phyloP scores from a whole-genome alignment of 257 asterid species.

The Ocimum tenuiflorum region DNA sequence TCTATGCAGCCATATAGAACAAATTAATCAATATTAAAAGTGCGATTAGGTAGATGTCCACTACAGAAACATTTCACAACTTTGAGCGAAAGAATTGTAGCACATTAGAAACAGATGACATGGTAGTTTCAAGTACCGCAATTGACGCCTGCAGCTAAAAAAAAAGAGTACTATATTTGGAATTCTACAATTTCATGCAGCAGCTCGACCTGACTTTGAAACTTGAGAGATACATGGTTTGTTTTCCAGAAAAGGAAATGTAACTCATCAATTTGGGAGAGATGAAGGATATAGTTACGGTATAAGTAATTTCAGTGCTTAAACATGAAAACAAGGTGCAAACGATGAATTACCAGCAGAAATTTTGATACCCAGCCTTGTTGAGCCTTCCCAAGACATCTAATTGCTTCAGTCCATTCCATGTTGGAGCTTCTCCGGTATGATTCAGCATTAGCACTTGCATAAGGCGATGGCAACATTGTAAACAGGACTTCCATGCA shows the following conservation, averaged over 20 bases:
- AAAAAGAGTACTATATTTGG: not conserved
- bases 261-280: not conserved
- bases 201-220: not conserved
- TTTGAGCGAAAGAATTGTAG: not conserved
- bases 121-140: not conserved
- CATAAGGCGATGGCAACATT: constrained; percentile 44
- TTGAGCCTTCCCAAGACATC: constrained; percentile 71
- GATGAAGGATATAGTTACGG: not conserved
- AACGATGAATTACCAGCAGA: constrained; percentile 50
- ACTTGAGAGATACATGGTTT: not conserved
- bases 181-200: not conserved
- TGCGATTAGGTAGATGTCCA: not conserved
- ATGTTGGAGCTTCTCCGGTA: constrained; percentile 23
- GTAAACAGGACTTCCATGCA: constrained; percentile 69
- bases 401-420: constrained; percentile 85
- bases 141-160: not conserved
- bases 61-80: not conserved
- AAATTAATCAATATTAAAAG: not conserved
- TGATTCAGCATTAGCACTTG: constrained; percentile 25
- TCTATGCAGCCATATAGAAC: constrained; percentile 33
- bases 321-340: constrained; percentile 7
- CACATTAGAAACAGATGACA: not conserved
- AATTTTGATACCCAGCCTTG: constrained; percentile 63
- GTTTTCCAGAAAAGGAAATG: not conserved
- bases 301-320: no score